A percentile compares a stretch with the other conserved stretches of the same genome.
These are phyloP conservation scores for Cutaneotrichosporon sp. DNA, from an alignment of 1,284 basidiomycete species.

Conservation along the genomic window DNA sequence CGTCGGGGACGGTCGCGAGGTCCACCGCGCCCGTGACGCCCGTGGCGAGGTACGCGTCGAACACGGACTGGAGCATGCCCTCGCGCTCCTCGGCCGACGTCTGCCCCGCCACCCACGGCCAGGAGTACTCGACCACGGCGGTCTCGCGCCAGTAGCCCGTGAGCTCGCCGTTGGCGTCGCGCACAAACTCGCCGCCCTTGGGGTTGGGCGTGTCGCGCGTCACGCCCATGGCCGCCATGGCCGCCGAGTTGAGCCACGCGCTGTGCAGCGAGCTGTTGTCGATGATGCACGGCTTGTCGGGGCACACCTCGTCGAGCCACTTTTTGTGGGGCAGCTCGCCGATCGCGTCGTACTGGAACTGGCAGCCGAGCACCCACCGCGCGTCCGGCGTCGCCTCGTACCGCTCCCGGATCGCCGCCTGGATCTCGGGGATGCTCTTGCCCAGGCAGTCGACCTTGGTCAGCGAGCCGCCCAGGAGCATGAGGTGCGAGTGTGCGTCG, in stretches of 20 bases:
- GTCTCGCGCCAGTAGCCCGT: constrained; percentile 37
- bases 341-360: constrained; percentile 33
- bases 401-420: constrained; percentile 17
- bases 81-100: constrained; percentile 23
- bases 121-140: constrained; percentile 30
- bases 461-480: constrained; percentile 32
- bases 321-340: constrained; percentile 24
- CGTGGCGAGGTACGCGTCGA: constrained; percentile 30
- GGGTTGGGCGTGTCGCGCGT: constrained; percentile 26
- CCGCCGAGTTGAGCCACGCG: constrained; percentile 37
- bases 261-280: constrained; percentile 35
- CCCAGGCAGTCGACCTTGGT: constrained; percentile 27
- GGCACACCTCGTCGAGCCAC: constrained; percentile 32
- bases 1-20: constrained; percentile 31
- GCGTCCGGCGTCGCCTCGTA: constrained; percentile 17
- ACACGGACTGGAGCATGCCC: constrained; percentile 23
- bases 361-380: constrained; percentile 25
- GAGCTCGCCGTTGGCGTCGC: constrained; percentile 31
- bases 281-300: constrained; percentile 39
- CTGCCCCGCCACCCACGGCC: constrained; percentile 30
- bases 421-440: constrained; percentile 22
- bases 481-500: constrained; percentile 40
- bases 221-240: constrained; percentile 31
- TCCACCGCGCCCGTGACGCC: constrained; percentile 38
- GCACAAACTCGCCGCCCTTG: constrained; percentile 34